These are phyloP conservation scores for Aspergillus sp. DNA, from an alignment of 2,329 filamentous ascomycete genomes.

Conservation along the genomic window DNA sequence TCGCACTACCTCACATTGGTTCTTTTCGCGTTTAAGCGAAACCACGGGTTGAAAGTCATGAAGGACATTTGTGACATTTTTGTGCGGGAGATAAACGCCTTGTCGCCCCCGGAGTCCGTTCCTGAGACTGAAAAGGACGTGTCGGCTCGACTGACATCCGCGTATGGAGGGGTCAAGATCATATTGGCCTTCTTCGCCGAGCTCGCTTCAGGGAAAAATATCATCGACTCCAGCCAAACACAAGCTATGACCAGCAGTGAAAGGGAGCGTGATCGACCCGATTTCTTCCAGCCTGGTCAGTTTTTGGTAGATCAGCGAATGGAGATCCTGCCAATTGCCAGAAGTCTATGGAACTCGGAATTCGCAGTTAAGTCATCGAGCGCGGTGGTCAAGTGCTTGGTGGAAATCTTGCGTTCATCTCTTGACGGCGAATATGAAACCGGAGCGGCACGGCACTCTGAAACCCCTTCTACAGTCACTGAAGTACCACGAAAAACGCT, in stretches of 20 bases:
- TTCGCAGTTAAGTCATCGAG: conserved; percentile 73
- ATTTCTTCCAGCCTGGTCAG: conserved; percentile 60
- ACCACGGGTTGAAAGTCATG: conserved; percentile 63
- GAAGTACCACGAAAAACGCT: conserved; percentile 44
- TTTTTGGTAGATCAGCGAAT: conserved; percentile 80
- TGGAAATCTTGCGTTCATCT: conserved; percentile 74
- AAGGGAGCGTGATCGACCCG: conserved; percentile 46
- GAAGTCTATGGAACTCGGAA: conserved; percentile 73
- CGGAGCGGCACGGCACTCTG: conserved; percentile 52
- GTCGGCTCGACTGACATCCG: conserved; percentile 38
- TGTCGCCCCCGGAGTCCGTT: conserved; percentile 36
- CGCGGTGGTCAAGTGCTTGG: conserved; percentile 64
- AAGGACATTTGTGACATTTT: conserved; percentile 65
- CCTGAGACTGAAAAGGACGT: conserved; percentile 30
- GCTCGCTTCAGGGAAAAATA: conserved; percentile 66
- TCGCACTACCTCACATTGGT: conserved; percentile 57
- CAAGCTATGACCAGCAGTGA: conserved; percentile 44
- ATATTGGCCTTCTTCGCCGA: conserved; percentile 74
- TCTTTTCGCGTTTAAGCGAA: conserved; percentile 75
- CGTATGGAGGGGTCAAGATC: conserved; percentile 61
- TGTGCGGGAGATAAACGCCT: conserved; percentile 46
- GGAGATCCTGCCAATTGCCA: conserved; percentile 65
- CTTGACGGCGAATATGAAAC: conserved; percentile 68
- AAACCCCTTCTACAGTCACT: conserved; percentile 45
- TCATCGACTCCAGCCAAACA: conserved; percentile 65